phyloP scores from a whole-genome alignment of 2,329 filamentous ascomycete genomes.

The Alternaria solani region DNA sequence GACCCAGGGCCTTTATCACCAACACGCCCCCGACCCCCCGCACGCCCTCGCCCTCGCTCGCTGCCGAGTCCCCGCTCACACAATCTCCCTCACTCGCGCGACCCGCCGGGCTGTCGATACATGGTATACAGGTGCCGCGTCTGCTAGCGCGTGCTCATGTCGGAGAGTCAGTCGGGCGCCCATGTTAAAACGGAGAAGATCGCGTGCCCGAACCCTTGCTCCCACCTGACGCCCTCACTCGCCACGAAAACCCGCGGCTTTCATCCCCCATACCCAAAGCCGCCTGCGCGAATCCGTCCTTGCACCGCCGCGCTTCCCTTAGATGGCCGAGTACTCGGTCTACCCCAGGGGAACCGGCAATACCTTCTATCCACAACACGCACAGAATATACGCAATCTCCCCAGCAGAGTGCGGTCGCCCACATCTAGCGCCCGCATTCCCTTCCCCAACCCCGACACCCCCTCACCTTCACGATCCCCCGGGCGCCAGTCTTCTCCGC shows the following conservation, averaged over 20 bases:
- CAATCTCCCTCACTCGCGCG: slow-evolving; percentile 22
- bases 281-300: slow-evolving; percentile 39
- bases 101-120: slow-evolving; percentile 25
- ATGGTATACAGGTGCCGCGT: slow-evolving; percentile 40
- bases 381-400: slow-evolving; percentile 57
- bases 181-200: slow-evolving; percentile 61
- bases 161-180: slow-evolving; percentile 46
- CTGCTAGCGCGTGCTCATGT: slow-evolving; percentile 45
- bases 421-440: slow-evolving; percentile 54
- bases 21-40: slow-evolving; percentile 10
- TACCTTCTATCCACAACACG: slow-evolving; percentile 65
- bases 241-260: slow-evolving; percentile 34
- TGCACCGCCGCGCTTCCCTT: slow-evolving; percentile 51
- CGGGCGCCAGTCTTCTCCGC: slow-evolving; percentile 58
- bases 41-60: slow-evolving; percentile 21
- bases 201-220: slow-evolving; percentile 55
- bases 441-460: slow-evolving; percentile 58
- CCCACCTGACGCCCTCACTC: slow-evolving; percentile 49
- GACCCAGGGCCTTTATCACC: slow-evolving; percentile 12
- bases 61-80: slow-evolving; percentile 25
- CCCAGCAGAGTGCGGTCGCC: slow-evolving; percentile 59
- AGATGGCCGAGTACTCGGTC: slow-evolving; percentile 73
- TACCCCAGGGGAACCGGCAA: slow-evolving; percentile 69
- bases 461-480: slow-evolving; percentile 67
- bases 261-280: slow-evolving; percentile 37